phyloP scores from a whole-genome alignment of 2,329 filamentous ascomycete genomes.

The Trichoderma polysporum region DNA sequence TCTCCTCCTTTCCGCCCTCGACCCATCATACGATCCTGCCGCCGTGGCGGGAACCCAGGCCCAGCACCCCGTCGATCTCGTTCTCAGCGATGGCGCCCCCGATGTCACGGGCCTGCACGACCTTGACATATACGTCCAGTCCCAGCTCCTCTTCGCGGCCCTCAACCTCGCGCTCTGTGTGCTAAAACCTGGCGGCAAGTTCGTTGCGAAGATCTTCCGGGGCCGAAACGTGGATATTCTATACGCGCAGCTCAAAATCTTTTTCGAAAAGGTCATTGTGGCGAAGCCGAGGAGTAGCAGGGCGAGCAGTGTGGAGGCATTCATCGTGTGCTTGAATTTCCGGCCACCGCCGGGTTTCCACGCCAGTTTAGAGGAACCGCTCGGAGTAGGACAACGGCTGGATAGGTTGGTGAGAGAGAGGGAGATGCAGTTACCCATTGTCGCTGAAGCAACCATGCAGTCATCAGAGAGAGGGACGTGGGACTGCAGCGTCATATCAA shows the following conservation, averaged over 20 bases:
- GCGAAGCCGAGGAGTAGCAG: slow-evolving; percentile 92
- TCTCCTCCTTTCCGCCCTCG: slow-evolving; percentile 79
- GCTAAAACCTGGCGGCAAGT: slow-evolving; percentile 87
- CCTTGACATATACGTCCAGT: slow-evolving; percentile 97
- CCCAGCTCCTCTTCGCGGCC: slow-evolving; percentile 89
- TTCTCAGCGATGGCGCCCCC: slow-evolving; percentile 91
- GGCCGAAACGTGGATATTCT: slow-evolving; percentile 93
- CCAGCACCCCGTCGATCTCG: slow-evolving; percentile 81
- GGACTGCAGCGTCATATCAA: slow-evolving; percentile 33
- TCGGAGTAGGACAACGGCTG: slow-evolving; percentile 63
- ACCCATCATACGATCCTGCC: slow-evolving; percentile 61
- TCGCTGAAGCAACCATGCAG: slow-evolving; percentile 47
- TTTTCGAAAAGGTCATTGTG: slow-evolving; percentile 81
- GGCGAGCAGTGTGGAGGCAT: slow-evolving; percentile 96
- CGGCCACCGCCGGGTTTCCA: slow-evolving; percentile 73
- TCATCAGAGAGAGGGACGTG: slow-evolving; percentile 45
- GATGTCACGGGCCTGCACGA: slow-evolving; percentile 97
- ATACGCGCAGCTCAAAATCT: slow-evolving; percentile 88
- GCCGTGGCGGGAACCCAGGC: slow-evolving; percentile 47
- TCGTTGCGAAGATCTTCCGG: slow-evolving; percentile 97
- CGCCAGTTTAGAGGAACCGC: slow-evolving; percentile 71
- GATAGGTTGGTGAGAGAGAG: slow-evolving; percentile 49
- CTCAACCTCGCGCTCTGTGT: slow-evolving; percentile 92
- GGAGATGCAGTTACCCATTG: slow-evolving; percentile 40
- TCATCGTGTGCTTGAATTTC: slow-evolving; percentile 93